phyloP scores from a whole-genome alignment of 169 alveolate genomes.

The Eimeria brunetti region DNA sequence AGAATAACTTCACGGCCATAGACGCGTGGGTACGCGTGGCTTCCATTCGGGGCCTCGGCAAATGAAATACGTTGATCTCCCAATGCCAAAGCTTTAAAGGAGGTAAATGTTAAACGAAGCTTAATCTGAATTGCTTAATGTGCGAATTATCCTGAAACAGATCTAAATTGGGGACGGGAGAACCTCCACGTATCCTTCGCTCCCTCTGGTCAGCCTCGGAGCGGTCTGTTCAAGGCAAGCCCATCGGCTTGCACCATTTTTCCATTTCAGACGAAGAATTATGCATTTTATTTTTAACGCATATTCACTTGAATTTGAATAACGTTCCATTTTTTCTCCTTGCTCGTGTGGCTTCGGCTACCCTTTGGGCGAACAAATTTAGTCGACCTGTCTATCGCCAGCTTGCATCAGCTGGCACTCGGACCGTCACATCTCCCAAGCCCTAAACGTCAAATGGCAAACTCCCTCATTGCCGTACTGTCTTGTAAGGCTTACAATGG shows the following conservation, averaged over 20 bases:
- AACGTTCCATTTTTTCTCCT: background rate
- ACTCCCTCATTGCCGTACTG: background rate
- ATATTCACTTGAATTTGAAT: background rate
- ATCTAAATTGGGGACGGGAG: background rate
- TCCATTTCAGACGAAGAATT: background rate
- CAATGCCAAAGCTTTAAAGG: background rate
- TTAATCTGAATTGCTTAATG: background rate
- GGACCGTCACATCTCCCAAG: background rate
- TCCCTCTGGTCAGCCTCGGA: background rate
- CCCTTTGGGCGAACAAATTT: background rate
- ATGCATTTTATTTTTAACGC: background rate
- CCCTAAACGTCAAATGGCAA: too few relatives aligned
- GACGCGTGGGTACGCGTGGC: background rate
- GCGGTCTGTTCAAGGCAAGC: conserved; percentile 8
- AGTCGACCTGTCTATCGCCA: background rate
- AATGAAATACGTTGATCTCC: background rate
- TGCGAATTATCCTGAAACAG: background rate
- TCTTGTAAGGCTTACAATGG: background rate
- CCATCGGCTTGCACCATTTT: background rate
- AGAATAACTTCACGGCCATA: background rate
- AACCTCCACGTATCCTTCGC: background rate
- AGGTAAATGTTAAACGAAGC: background rate
- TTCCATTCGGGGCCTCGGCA: conserved; percentile 11
- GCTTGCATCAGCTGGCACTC: conserved; percentile 14
- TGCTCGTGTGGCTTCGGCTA: background rate